A percentile compares a stretch with the other conserved stretches of the same genome.
phyloP scores from a whole-genome alignment of 257 asterid genomes.

The Handroanthus guayacan region DNA sequence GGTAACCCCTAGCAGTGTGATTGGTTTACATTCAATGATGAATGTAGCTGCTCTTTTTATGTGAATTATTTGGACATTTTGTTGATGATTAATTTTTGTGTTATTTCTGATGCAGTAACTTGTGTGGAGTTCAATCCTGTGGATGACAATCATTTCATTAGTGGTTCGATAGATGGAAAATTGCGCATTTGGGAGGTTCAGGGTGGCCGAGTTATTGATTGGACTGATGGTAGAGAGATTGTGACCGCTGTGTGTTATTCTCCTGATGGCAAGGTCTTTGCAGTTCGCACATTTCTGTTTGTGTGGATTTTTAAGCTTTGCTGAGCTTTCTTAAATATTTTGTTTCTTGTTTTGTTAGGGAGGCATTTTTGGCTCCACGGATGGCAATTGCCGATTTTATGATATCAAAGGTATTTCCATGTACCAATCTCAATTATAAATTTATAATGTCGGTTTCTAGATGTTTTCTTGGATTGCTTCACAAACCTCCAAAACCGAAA shows the following conservation, averaged over 20 bases:
- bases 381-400: slow-evolving; percentile 78
- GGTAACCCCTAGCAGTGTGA: slow-evolving; percentile 51
- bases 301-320: not conserved
- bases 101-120: slow-evolving; percentile 66
- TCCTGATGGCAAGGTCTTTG: slow-evolving; percentile 83
- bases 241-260: slow-evolving; percentile 75
- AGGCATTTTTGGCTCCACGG: slow-evolving; percentile 84
- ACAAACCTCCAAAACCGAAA: not conserved
- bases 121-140: slow-evolving; percentile 83
- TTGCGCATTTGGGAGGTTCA: slow-evolving; percentile 84
- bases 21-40: not conserved
- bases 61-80: slow-evolving; percentile 19
- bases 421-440: not conserved
- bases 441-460: slow-evolving; percentile 2
- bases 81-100: slow-evolving; percentile 6
- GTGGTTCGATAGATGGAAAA: slow-evolving; percentile 90
- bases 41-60: slow-evolving; percentile 2
- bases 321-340: not conserved
- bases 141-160: slow-evolving; percentile 78
- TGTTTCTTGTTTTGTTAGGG: slow-evolving; percentile 57
- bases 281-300: slow-evolving; percentile 10
- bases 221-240: slow-evolving; percentile 81
- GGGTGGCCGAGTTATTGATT: slow-evolving; percentile 74
- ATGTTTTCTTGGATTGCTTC: slow-evolving; percentile 9
- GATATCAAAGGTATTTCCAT: slow-evolving; percentile 62